Percentiles rank a stretch among this genome's conserved stretches.
phyloP scores from a whole-genome alignment of 2,329 filamentous ascomycete species.

The Ceratocystis colombiana region DNA sequence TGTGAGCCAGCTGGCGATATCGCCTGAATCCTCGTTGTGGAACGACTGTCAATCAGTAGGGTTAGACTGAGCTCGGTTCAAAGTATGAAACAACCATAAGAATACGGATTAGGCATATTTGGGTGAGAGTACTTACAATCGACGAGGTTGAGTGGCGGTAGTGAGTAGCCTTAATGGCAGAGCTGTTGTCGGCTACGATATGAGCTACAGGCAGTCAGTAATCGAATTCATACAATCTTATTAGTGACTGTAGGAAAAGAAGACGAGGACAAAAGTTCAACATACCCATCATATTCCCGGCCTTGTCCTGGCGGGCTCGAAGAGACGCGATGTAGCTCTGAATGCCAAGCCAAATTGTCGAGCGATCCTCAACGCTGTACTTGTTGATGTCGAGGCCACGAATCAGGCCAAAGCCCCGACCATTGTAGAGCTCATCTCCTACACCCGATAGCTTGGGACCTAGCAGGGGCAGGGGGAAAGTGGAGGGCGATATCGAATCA shows the following conservation, averaged over 20 bases:
- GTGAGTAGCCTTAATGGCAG: slow-evolving; percentile 41
- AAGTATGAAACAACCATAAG: not conserved
- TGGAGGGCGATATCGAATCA: slow-evolving; percentile 41
- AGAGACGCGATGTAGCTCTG: slow-evolving; percentile 53
- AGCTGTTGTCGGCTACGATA: slow-evolving; percentile 47
- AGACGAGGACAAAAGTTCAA: slow-evolving; percentile 12
- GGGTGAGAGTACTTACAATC: slow-evolving; percentile 39
- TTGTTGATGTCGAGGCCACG: slow-evolving; percentile 50
- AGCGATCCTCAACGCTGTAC: slow-evolving; percentile 51
- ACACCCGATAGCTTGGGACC: slow-evolving; percentile 43
- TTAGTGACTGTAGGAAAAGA: not conserved
- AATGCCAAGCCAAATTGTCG: slow-evolving; percentile 54
- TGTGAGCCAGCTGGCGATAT: slow-evolving; percentile 56
- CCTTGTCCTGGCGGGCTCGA: slow-evolving; percentile 51
- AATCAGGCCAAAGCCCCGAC: slow-evolving; percentile 54
- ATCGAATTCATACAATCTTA: not conserved
- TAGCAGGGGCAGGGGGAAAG: slow-evolving; percentile 51
- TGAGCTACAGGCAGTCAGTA: slow-evolving; percentile 31
- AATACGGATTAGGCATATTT: not conserved
- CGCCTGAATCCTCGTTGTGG: slow-evolving; percentile 59
- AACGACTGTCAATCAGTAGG: slow-evolving; percentile 42
- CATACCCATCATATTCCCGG: slow-evolving; percentile 52
- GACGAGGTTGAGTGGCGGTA: slow-evolving; percentile 50
- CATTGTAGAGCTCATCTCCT: slow-evolving; percentile 47
- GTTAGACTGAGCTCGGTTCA: not conserved